Base-by-base conservation (phyloP, 2,329 filamentous ascomycete genomes). In the Neocucurbitaria cava region DNA sequence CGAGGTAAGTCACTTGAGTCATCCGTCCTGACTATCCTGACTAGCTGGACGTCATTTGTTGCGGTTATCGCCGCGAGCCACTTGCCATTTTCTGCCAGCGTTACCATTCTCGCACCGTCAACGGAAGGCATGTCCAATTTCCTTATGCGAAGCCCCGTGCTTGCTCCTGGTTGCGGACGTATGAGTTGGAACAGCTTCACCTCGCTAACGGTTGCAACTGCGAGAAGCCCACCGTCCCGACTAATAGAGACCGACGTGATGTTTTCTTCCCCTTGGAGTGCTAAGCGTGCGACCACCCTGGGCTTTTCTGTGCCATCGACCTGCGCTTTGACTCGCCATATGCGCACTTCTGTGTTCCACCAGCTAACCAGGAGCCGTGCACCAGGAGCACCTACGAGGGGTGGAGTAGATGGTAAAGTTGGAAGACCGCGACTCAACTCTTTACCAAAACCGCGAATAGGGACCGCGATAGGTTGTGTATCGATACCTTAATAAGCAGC, bases 261-360 rank as follows among this genome's bases (percentile, higher is more conserved):
- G 70, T 90, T 92, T 60, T 93, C 90, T 61, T 96, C 92, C 26
- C 91, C 77, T 54, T 78, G 76, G 13, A 80, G 52, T 5, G 71
- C 71, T 13, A 80, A 59, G 38, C 73, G 71, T 20, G 75, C 75
- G 10, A 79, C 70, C 11, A 79, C 69, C 59, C 74, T 78, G 20
- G 73, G 76, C 50, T 69, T 75, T 43, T 84, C 79, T 56, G 66
- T 71, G 60, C 68, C 77, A 65, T 72, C 77, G 64, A 82, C 61
- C 80, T 82, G 58, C 78, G 67, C 62, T 54, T 77, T 77, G 72
- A 90, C 77, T 36, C 82, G 85, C 92, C 93, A 99, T 56, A 99
- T 85, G 64, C 89, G 88, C 44, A 98, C 82, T 72, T 96, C 90
- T 51, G 89, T 85, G 61, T 94, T 91, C 92, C 93, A 98, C 90